Conservation (phyloP, 1,284 basidiomycete genomes). For the Puccinia triticina region DNA sequence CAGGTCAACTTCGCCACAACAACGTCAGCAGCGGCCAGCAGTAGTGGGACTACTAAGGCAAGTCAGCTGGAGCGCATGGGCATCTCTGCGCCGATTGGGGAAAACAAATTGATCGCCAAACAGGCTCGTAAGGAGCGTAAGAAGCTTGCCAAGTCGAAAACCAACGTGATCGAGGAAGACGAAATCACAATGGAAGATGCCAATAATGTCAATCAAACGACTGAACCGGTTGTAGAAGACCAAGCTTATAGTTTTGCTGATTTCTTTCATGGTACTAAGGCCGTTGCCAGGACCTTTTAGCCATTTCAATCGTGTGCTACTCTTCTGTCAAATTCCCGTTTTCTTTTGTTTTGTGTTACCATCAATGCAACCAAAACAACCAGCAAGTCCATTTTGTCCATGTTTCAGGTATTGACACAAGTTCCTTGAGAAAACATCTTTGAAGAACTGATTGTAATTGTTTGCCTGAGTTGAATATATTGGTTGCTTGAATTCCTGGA, state of each 20-base stretch:
- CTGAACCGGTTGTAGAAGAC: slow-evolving; percentile 22
- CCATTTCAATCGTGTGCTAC: background rate
- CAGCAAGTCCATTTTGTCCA: too few relatives aligned
- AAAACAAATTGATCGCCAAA: slow-evolving; percentile 54
- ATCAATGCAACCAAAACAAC: too few relatives aligned
- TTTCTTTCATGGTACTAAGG: slow-evolving; percentile 53
- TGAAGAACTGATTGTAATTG: too few relatives aligned
- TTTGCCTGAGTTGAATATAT: too few relatives aligned
- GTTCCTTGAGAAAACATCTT: too few relatives aligned
- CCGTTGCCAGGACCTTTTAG: slow-evolving; percentile 41
- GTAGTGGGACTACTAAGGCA: slow-evolving; percentile 49
- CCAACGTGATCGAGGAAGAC: slow-evolving; percentile 55
- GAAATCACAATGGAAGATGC: slow-evolving; percentile 21
- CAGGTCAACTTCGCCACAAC: slow-evolving; percentile 53
- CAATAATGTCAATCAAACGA: background rate
- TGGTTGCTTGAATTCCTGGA: too few relatives aligned
- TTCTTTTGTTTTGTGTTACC: background rate
- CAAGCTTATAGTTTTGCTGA: slow-evolving; percentile 54
- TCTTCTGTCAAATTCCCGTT: background rate
- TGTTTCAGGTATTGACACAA: too few relatives aligned
- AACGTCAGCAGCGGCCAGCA: slow-evolving; percentile 51
- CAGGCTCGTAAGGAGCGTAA: slow-evolving; percentile 56
- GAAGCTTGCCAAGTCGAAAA: slow-evolving; percentile 57
- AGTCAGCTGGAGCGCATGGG: slow-evolving; percentile 48
- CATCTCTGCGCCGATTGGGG: slow-evolving; percentile 50